Conservation (phyloP, 106 monocot species). For the Dioscorea alata region DNA sequence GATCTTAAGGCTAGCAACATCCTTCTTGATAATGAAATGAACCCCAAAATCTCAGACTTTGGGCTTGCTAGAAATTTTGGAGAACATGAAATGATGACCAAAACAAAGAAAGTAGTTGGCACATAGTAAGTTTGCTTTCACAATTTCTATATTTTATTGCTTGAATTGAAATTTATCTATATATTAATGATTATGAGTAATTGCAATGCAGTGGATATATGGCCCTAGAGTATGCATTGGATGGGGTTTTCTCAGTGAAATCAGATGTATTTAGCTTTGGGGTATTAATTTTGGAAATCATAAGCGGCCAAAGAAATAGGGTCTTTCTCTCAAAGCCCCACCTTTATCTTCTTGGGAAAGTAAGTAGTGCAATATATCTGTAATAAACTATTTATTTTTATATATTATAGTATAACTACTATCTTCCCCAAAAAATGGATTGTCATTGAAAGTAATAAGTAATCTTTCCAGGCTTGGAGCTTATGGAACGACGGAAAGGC, state of each 20-base stretch:
- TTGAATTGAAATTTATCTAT: neutral
- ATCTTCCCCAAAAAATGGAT: neutral
- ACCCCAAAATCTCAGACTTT: conserved; percentile 33
- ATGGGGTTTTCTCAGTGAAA: conserved; percentile 28
- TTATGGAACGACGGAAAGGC: conserved; percentile 22
- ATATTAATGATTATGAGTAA: neutral
- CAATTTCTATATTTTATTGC: no score
- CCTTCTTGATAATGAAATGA: conserved; percentile 21
- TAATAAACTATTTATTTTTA: no score
- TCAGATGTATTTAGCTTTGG: conserved; percentile 38
- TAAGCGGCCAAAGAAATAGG: conserved; percentile 18
- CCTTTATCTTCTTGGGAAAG: conserved; percentile 2
- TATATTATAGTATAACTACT: no score
- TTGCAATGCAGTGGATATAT: conserved; percentile 28
- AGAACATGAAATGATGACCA: conserved; percentile 4
- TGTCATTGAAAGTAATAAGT: neutral
- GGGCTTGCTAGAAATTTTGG: conserved; percentile 17
- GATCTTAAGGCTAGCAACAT: conserved; percentile 11
- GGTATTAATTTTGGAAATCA: conserved; percentile 28
- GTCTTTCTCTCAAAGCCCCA: neutral
- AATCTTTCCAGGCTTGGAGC: conserved; percentile 22
- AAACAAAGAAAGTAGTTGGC: conserved; percentile 12
- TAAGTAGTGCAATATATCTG: conserved; percentile 1
- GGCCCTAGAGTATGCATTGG: conserved; percentile 35
- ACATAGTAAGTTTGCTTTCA: conserved; percentile 19